These are phyloP conservation scores for Pterulicium gracile DNA, from an alignment of 1,284 basidiomycete species.

Conservation along the genomic window DNA sequence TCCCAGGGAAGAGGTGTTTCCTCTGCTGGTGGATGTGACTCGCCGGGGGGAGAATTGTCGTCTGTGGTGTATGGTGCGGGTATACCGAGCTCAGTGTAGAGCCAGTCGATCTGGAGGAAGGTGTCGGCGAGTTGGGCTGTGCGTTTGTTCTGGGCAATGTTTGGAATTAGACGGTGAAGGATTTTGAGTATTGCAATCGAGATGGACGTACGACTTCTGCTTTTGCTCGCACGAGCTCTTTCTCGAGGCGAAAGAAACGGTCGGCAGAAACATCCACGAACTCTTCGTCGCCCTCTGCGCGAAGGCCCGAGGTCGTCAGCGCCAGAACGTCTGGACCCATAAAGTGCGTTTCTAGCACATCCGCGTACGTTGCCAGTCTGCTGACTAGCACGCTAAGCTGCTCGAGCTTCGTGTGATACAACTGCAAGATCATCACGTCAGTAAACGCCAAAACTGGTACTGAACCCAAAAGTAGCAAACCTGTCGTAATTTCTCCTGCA, in stretches of 20 bases:
- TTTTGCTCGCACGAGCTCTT: slow-evolving; percentile 71
- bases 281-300: slow-evolving; percentile 14
- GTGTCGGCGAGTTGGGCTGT: slow-evolving; percentile 49
- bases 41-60: slow-evolving; percentile 30
- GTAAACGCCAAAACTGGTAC: background rate
- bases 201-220: slow-evolving; percentile 56
- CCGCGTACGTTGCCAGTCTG: slow-evolving; percentile 45
- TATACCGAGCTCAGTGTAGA: slow-evolving; percentile 72
- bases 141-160: slow-evolving; percentile 44
- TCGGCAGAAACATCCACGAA: slow-evolving; percentile 64
- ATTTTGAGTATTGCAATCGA: slow-evolving; percentile 1
- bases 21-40: slow-evolving; percentile 23
- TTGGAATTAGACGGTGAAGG: slow-evolving; percentile 5
- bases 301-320: slow-evolving; percentile 22
- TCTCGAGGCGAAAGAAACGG: slow-evolving; percentile 66
- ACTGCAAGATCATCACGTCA: slow-evolving; percentile 21
- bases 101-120: slow-evolving; percentile 66
- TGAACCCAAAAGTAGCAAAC: slow-evolving; percentile 26
- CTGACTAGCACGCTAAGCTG: slow-evolving; percentile 56
- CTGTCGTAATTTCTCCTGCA: slow-evolving; percentile 68
- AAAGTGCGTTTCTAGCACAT: slow-evolving; percentile 52
- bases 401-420: slow-evolving; percentile 73
- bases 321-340: slow-evolving; percentile 47
- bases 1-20: slow-evolving; percentile 18
- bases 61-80: background rate